Conservation (phyloP, 768 basidiomycete species). For the Myochromella boudieri region DNA sequence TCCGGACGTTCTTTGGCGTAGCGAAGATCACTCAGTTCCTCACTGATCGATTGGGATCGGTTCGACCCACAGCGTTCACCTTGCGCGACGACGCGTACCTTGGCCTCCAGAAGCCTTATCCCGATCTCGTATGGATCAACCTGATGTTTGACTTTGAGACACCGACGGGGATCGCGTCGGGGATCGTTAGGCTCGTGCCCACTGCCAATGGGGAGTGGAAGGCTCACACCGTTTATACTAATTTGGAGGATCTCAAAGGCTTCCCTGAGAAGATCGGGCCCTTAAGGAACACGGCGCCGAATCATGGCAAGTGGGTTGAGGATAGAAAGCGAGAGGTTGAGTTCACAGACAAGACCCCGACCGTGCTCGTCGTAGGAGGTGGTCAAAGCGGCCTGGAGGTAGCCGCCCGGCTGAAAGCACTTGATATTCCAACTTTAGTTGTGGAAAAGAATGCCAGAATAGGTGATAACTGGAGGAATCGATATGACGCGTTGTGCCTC, state of each 20-base stretch:
- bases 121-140: slow-evolving; percentile 59
- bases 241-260: slow-evolving; percentile 54
- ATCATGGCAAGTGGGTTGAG: slow-evolving; percentile 58
- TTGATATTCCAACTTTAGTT: slow-evolving; percentile 49
- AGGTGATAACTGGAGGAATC: slow-evolving; percentile 65
- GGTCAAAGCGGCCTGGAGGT: slow-evolving; percentile 67
- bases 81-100: slow-evolving; percentile 29
- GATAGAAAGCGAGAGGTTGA: slow-evolving; percentile 40
- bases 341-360: slow-evolving; percentile 38
- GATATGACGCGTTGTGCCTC: slow-evolving; percentile 66
- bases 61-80: slow-evolving; percentile 27
- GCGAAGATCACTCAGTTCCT: slow-evolving; percentile 17
- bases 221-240: slow-evolving; percentile 59
- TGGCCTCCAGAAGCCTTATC: slow-evolving; percentile 37
- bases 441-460: slow-evolving; percentile 62
- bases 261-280: slow-evolving; percentile 50
- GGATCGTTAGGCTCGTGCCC: slow-evolving; percentile 56
- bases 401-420: slow-evolving; percentile 57
- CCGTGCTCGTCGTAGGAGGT: slow-evolving; percentile 62
- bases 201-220: slow-evolving; percentile 48
- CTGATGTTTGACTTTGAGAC: slow-evolving; percentile 58
- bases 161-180: slow-evolving; percentile 46
- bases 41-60: slow-evolving; percentile 14
- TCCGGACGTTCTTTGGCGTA: slow-evolving; percentile 22
- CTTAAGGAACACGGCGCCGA: slow-evolving; percentile 38